Percentiles rank a stretch among this genome's conserved stretches.
Evolutionary conservation across 805 yeast genomes (phyloP).

Genomic region (Yamadazyma philogaea): DNA sequence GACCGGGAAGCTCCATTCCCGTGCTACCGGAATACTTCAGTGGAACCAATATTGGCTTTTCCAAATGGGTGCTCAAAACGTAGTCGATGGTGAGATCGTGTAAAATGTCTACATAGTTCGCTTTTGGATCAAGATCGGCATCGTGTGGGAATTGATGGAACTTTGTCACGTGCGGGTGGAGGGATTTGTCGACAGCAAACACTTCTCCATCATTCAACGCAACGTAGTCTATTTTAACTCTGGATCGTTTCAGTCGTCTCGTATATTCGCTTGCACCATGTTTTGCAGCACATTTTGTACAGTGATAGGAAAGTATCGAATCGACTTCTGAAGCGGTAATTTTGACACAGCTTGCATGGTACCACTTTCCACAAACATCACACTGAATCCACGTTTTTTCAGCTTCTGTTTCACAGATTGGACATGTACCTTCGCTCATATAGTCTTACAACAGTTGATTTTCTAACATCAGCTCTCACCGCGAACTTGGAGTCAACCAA

Average conservation of each 20-base stretch:
- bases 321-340: slow-evolving; percentile 34
- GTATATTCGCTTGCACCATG: slow-evolving; percentile 51
- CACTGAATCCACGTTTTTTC: slow-evolving; percentile 53
- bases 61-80: slow-evolving; percentile 30
- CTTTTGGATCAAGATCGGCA: slow-evolving; percentile 12
- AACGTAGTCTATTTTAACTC: slow-evolving; percentile 64
- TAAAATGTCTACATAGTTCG: slow-evolving; percentile 23
- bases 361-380: slow-evolving; percentile 53
- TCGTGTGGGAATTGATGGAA: slow-evolving; percentile 29
- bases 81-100: slow-evolving; percentile 34
- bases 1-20: slow-evolving; percentile 54
- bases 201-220: slow-evolving; percentile 75
- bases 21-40: slow-evolving; percentile 15
- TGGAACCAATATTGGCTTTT: slow-evolving; percentile 48
- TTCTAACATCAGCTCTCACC: background rate
- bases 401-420: background rate
- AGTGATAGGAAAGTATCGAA: slow-evolving; percentile 50
- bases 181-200: slow-evolving; percentile 43
- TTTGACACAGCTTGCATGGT: slow-evolving; percentile 48
- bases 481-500: background rate
- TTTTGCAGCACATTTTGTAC: slow-evolving; percentile 42
- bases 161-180: slow-evolving; percentile 50
- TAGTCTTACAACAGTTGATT: background rate
- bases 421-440: background rate
- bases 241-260: slow-evolving; percentile 53